phyloP scores from a whole-genome alignment of 208 protist species.

The Strigomonas galati region DNA sequence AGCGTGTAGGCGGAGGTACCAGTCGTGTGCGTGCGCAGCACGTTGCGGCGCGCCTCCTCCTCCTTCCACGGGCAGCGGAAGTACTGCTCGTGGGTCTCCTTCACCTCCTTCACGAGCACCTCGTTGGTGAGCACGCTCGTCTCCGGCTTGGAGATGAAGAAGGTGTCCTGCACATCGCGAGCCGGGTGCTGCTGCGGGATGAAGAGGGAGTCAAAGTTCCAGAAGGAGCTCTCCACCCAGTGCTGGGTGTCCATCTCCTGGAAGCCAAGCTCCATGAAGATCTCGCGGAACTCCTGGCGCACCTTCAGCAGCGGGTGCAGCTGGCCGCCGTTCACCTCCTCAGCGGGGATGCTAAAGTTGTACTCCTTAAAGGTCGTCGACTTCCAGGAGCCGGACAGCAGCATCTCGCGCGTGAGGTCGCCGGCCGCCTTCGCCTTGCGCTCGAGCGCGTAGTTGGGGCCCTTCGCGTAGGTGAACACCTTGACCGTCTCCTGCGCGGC shows the following conservation, averaged over 20 bases:
- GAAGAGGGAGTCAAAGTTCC: conserved; percentile 99
- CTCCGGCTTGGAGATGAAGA: conserved; percentile 97
- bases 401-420: conserved; percentile 95
- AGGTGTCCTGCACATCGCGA: conserved; percentile 99
- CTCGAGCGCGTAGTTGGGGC: conserved; percentile 61
- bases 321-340: conserved; percentile 83
- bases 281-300: conserved; percentile 97
- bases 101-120: conserved; percentile 93
- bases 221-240: conserved; percentile 99
- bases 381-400: conserved; percentile 93
- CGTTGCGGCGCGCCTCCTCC: conserved; percentile 95
- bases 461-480: conserved; percentile 80
- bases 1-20: conserved; percentile 97
- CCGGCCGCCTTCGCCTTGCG: conserved; percentile 68
- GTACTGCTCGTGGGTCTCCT: conserved; percentile 92
- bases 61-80: conserved; percentile 95
- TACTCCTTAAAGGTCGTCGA: conserved; percentile 95
- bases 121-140: conserved; percentile 33
- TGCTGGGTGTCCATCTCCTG: conserved; percentile 99
- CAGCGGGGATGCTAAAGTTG: conserved; percentile 95
- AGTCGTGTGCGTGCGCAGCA: conserved; percentile 99
- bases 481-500: conserved; percentile 72
- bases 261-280: conserved; percentile 99
- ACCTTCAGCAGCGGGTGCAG: conserved; percentile 99
- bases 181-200: conserved; percentile 99